Base-by-base conservation (phyloP, 1,284 basidiomycete genomes). In the Cerioporus squamosus region DNA sequence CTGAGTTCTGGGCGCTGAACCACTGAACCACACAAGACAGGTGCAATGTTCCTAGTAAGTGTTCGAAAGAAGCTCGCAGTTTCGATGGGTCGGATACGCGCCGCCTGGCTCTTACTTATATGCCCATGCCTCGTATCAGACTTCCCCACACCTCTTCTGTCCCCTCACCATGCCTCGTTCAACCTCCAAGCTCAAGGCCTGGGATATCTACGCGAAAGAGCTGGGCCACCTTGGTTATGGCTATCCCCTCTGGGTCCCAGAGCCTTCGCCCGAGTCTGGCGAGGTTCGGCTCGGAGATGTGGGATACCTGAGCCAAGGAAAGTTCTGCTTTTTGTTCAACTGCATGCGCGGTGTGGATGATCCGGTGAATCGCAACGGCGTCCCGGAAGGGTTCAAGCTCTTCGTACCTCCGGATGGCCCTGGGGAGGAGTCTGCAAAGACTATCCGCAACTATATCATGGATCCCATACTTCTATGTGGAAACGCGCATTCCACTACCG, bases 281-380 rank as follows among this genome's bases (percentile, higher is more conserved):
- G 61, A 63, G 36, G 53, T 67, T 7, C 43, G 50, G 7, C 63
- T 73, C 23, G 72, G 72, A 17, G 72, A 73, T 49, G 68, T 73
- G 2, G 70, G 70, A 6, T 62, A 62, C 23, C 45, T 72, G 23
- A 59, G 62, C 9, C 55, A 65, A 18, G 72, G 70, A 7, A 54
- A 36, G 14, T 74, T 72, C 52, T 46, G 59, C 33, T 68, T 66
- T 17, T 47, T 72, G 15, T 74, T 74, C 60, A 72, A 70, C 44
- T 63, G 68, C 20, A 38, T 18, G 38, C 42, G n/a, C 49, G 8
- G 14, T 5, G 24, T 14, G 3, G 40, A 26, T 15, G 17, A 51
- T 18, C 39, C 49, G 14, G 18, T 20, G 5, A 42, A 51, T n/a
- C 15, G 18, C 4, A 39, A n/a, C 6, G 49, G 49, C 3, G 49